Evolutionary conservation across 2,329 filamentous ascomycete species (phyloP), one percentile per base, ranked within the genome.

Genomic region (Thielaviopsis euricoi): DNA sequence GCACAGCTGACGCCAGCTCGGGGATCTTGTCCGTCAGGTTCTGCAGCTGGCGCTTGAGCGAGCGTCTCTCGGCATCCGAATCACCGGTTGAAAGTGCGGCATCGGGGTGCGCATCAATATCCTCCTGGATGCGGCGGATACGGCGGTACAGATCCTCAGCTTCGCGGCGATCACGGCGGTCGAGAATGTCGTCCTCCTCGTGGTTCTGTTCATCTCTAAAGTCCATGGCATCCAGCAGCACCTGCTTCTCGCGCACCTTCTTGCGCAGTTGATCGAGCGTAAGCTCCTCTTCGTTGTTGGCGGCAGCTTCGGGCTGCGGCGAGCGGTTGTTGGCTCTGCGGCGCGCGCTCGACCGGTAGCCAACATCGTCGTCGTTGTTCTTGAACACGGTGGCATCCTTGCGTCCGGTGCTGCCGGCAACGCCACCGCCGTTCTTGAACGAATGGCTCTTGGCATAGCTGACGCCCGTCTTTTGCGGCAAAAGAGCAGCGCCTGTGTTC

Each of bases 381-480:
- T 94, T 91, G 72, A 91, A 98, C 2, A 97, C 86, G 0, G 93
- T 98, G 2, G 87, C 93, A 72, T 98, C 93, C 69, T 97, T 97
- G 53, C 90, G 86, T 43, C 79, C 80, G 51, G 73, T 73, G 51
- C 75, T 75, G 53, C 77, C 72, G 1, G 78, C 78, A 26, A 77
- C 77, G 23, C 76, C 76, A 17, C 82, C 80, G 43, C 55, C 55
- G 21, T 29, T 48, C 59, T 84, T 82, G 76, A 98, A 95, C 0
- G 93, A 98, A 64, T 95, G 91, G 58, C 82, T 90, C 72, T 98
- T 98, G 65, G 97, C 79, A 66, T 97, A 97, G 72, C 91, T 97
- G 19, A 98, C 90, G n/a, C 93, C 93, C 12, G 93, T 97, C 72
- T 89, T 90, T 68, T 97, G 93, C 3, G 93, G 91, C 61, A 97